These are phyloP conservation scores for Hortiboletus campestris DNA, from an alignment of 768 basidiomycete genomes.

Conservation along the genomic window DNA sequence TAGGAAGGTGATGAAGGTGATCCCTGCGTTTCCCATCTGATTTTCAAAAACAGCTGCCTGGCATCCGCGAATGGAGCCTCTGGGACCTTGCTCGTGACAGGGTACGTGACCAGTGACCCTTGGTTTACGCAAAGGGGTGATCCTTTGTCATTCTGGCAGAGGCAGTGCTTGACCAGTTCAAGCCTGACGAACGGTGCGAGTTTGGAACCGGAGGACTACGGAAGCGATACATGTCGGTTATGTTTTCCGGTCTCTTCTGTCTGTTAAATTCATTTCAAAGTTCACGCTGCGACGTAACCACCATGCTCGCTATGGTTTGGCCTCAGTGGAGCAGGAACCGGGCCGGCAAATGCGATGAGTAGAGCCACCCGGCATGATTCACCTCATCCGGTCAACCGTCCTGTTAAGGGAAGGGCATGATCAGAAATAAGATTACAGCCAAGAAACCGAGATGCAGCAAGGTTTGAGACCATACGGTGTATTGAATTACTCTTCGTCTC, in stretches of 20 bases:
- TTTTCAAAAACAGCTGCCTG: slow-evolving; percentile 15
- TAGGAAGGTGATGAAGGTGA: slow-evolving; percentile 15
- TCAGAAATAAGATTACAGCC: slow-evolving; percentile 20
- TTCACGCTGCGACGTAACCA: slow-evolving; percentile 4
- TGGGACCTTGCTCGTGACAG: slow-evolving; percentile 12
- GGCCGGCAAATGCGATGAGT: slow-evolving; percentile 4
- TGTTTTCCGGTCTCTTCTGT: neutral
- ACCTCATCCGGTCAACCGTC: slow-evolving; percentile 15
- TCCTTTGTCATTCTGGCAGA: slow-evolving; percentile 16
- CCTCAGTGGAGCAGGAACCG: slow-evolving; percentile 1
- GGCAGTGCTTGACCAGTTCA: slow-evolving; percentile 18
- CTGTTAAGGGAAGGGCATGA: slow-evolving; percentile 18
- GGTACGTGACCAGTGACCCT: slow-evolving; percentile 10
- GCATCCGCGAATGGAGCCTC: slow-evolving; percentile 12
- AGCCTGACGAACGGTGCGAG: neutral
- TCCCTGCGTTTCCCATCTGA: slow-evolving; percentile 13
- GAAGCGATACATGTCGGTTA: neutral
- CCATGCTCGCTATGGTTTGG: slow-evolving; percentile 4
- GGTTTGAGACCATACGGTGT: slow-evolving; percentile 30
- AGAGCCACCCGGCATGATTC: slow-evolving; percentile 15
- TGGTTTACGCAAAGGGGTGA: slow-evolving; percentile 13
- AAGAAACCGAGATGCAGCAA: slow-evolving; percentile 32
- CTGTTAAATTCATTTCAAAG: slow-evolving; percentile 2
- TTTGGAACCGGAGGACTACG: neutral
- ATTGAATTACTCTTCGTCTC: slow-evolving; percentile 30